Evolutionary conservation across 2,329 filamentous ascomycete species (phyloP).

Genomic region (Diatrype stigma): DNA sequence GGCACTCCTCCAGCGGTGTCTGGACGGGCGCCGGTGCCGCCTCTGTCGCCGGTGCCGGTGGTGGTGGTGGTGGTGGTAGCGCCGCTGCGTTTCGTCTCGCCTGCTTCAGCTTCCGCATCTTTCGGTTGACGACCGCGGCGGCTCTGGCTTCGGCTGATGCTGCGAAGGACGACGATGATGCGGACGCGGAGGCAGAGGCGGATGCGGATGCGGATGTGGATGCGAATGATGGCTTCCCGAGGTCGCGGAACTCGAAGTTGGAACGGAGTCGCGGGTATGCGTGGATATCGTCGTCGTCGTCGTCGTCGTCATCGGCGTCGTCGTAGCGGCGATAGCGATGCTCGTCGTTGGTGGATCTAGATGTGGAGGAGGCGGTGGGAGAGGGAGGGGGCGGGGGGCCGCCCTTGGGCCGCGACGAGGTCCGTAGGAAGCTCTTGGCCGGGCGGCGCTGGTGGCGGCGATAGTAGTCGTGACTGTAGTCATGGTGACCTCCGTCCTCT

Average conservation of each 20-base stretch:
- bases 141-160: too few relatives aligned
- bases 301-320: too few relatives aligned
- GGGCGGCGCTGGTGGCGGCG: neutral
- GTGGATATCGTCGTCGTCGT: neutral
- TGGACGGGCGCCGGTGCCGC: too few relatives aligned
- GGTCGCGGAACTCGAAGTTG: neutral
- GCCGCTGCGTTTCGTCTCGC: constrained; percentile 6
- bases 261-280: neutral
- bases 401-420: neutral
- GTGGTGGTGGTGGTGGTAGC: constrained; percentile 8
- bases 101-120: neutral
- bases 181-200: neutral
- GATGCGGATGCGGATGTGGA: neutral
- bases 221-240: neutral
- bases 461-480: neutral
- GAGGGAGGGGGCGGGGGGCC: too few relatives aligned
- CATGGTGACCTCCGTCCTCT: neutral
- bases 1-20: constrained; percentile 33
- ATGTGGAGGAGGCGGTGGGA: too few relatives aligned
- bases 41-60: constrained; percentile 14
- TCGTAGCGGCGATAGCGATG: too few relatives aligned
- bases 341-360: too few relatives aligned
- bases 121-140: too few relatives aligned
- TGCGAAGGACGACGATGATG: too few relatives aligned
- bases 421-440: neutral